Percentiles rank a stretch among this genome's conserved stretches.
Evolutionary conservation across 108 stramenopile genomes (phyloP).

Genomic region (Epithemia pelagica): DNA sequence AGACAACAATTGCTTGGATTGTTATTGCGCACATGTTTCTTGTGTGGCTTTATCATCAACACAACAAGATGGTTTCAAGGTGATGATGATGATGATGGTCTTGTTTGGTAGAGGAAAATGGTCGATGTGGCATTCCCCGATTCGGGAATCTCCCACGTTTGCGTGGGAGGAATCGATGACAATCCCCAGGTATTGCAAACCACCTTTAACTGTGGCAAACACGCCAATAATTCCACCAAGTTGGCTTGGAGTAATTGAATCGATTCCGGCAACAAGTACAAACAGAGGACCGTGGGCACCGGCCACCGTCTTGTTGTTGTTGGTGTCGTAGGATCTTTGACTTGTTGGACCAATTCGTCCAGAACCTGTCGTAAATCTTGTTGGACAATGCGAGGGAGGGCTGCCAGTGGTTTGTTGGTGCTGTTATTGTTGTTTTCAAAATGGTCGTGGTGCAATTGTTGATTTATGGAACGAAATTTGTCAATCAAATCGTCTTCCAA

Average conservation of each 20-base stretch:
- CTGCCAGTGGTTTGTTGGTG: not conserved
- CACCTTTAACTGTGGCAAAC: not conserved
- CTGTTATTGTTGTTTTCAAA: not conserved
- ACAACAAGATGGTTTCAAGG: no score
- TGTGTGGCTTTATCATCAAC: no score
- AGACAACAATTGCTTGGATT: no score
- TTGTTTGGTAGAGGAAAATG: no score
- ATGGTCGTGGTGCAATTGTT: not conserved
- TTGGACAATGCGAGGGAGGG: slow-evolving; percentile 2
- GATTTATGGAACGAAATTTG: not conserved
- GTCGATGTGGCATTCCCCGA: not conserved
- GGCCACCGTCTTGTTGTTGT: no score
- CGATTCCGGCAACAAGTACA: slow-evolving; percentile 23
- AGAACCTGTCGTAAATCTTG: slow-evolving; percentile 21
- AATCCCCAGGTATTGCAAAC: slow-evolving; percentile 23
- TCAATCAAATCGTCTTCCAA: slow-evolving; percentile 20
- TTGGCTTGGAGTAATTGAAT: slow-evolving; percentile 11
- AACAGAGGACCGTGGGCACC: slow-evolving; percentile 15
- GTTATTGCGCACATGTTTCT: no score
- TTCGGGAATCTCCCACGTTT: not conserved
- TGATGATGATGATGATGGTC: no score
- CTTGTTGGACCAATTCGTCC: slow-evolving; percentile 7
- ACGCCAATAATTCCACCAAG: slow-evolving; percentile 9
- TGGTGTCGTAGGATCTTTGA: not conserved
- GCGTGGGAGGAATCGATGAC: not conserved